Conservation (phyloP, 2,329 filamentous ascomycete species). For the Dactylonectria estremocensis region DNA sequence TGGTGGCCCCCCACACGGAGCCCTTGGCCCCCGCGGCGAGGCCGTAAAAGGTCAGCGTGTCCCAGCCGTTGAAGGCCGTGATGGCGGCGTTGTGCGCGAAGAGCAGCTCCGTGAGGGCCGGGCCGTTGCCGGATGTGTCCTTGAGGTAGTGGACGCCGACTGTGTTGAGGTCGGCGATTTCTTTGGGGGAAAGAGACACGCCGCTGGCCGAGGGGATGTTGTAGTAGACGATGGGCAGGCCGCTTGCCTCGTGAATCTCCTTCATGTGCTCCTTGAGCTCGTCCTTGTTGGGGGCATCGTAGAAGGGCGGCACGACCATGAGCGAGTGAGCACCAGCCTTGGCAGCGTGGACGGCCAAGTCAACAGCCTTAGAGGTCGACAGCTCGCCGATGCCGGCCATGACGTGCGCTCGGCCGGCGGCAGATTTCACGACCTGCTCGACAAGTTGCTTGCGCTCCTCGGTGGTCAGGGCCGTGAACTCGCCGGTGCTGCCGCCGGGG, state of each 20-base stretch:
- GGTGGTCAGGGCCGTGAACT: slow-evolving; percentile 62
- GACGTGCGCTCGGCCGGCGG: slow-evolving; percentile 58
- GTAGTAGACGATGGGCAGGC: slow-evolving; percentile 65
- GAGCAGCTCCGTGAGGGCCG: slow-evolving; percentile 64
- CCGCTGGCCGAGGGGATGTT: slow-evolving; percentile 66
- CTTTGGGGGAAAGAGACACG: slow-evolving; percentile 56
- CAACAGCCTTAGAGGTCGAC: slow-evolving; percentile 53
- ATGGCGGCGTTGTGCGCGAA: slow-evolving; percentile 58
- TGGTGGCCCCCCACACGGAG: slow-evolving; percentile 66
- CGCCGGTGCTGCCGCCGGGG: slow-evolving; percentile 64
- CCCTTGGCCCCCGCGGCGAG: slow-evolving; percentile 65
- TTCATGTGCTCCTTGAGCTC: slow-evolving; percentile 54
- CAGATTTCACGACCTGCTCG: slow-evolving; percentile 53
- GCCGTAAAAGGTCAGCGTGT: slow-evolving; percentile 68
- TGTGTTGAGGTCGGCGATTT: slow-evolving; percentile 61
- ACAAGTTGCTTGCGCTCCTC: slow-evolving; percentile 63
- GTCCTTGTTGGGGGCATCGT: slow-evolving; percentile 59
- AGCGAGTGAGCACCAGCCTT: slow-evolving; percentile 57
- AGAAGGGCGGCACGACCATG: slow-evolving; percentile 67
- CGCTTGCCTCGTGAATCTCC: slow-evolving; percentile 58
- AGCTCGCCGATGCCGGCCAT: slow-evolving; percentile 62
- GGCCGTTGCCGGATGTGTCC: slow-evolving; percentile 67
- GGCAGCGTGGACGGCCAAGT: slow-evolving; percentile 36
- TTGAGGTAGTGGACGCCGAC: slow-evolving; percentile 66
- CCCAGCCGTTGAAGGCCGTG: slow-evolving; percentile 68